Conservation (phyloP, 2,329 filamentous ascomycete species). For the Aspergillus tanneri region DNA sequence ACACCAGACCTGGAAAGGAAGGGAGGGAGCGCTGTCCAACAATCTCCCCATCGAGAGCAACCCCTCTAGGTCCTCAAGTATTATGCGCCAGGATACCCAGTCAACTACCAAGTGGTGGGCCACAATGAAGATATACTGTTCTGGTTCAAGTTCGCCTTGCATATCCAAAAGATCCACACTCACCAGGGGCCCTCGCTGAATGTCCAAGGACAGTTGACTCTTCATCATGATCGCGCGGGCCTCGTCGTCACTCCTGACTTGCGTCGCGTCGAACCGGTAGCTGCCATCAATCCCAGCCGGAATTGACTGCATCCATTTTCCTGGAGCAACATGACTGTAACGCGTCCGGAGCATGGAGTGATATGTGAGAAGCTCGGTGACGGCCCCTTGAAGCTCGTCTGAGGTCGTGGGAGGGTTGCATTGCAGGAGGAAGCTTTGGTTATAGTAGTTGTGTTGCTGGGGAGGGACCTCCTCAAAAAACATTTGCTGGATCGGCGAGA, state of each 20-base stretch:
- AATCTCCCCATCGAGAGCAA: no score
- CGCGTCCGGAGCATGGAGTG: neutral
- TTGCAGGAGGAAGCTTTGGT: neutral
- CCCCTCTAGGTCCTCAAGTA: neutral
- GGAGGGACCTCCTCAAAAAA: neutral
- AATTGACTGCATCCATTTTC: neutral
- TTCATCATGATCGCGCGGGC: no score
- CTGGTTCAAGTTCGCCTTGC: no score
- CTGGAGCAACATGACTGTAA: neutral
- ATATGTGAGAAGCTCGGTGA: neutral
- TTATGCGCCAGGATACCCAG: constrained; percentile 1
- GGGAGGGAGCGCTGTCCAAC: neutral
- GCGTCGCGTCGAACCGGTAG: neutral
- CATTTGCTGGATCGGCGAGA: neutral
- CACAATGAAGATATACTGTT: neutral
- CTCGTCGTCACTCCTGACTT: no score
- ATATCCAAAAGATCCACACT: neutral
- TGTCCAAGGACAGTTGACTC: no score
- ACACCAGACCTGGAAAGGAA: neutral
- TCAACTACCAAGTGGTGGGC: constrained; percentile 6
- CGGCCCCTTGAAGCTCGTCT: neutral
- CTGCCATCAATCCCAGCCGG: neutral
- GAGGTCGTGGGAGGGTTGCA: neutral
- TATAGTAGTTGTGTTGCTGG: neutral
- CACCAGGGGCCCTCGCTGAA: neutral